Conservation (phyloP, 805 yeast species). For the Candida cerambycidarum region DNA sequence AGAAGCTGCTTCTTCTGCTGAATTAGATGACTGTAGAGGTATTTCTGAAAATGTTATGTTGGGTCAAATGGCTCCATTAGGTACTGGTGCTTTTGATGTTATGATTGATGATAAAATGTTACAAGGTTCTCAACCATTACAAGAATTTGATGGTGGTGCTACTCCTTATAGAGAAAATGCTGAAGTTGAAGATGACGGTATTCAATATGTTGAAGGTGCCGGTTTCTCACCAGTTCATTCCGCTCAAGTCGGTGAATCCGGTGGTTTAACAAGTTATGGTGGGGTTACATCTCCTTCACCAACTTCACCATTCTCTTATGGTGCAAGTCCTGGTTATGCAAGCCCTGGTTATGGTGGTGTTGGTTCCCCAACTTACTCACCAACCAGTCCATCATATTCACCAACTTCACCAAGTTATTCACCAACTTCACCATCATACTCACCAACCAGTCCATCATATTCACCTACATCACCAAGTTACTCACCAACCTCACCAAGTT, state of each 20-base stretch:
- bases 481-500: conserved; percentile 72
- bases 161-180: conserved; percentile 84
- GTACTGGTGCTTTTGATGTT: conserved; percentile 97
- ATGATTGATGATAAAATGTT: conserved; percentile 89
- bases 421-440: conserved; percentile 58
- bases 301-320: conserved; percentile 57
- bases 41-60: conserved; percentile 96
- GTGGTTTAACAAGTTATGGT: conserved; percentile 87
- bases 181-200: conserved; percentile 59
- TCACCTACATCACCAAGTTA: conserved; percentile 78
- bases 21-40: conserved; percentile 96
- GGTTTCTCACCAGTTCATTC: conserved; percentile 94
- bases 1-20: conserved; percentile 98
- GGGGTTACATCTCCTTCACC: conserved; percentile 58
- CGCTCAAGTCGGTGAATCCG: conserved; percentile 75
- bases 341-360: conserved; percentile 72
- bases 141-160: conserved; percentile 63
- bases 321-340: conserved; percentile 54
- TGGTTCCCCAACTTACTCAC: conserved; percentile 59
- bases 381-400: conserved; percentile 69
- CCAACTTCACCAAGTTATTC: conserved; percentile 70
- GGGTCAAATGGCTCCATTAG: conserved; percentile 98
- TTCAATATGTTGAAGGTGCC: conserved; percentile 65
- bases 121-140: conserved; percentile 52
- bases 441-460: conserved; percentile 50